Base-by-base conservation (phyloP, 805 yeast species). In the Diddensiella transvaalensis region DNA sequence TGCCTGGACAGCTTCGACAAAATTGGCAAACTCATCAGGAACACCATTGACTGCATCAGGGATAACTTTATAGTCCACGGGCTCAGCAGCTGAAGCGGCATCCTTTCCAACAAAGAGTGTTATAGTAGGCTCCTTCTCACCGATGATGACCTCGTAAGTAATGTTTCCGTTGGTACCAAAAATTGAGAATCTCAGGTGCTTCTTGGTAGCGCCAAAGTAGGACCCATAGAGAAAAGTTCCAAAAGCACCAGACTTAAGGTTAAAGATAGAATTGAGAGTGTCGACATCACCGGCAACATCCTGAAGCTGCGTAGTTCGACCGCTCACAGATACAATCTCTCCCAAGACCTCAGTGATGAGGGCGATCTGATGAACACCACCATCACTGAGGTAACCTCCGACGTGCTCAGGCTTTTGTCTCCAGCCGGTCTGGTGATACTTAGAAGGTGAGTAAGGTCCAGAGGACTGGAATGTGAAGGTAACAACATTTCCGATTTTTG, bases 321-420 rank as follows among this genome's bases (percentile, higher is more conserved):
- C 96, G 47, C 87, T 77, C 33, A 90, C 80, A 4, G 82, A 66
- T 42, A 76, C 79, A 13, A 88, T 83, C 21, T 74, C 72, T 46
- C 98, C 97, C 47, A 91, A 72, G 17, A 88, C 80, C 51, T 80
- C 87, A 5, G 96, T 88, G 55, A 90, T 75, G 33, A 88, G 70
- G 2, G 96, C 96, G 65, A 90, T 71, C 67, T 90, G 97, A 68
- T 91, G 98, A 21, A 91, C 98, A 64, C 97, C 98, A 61, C 96
- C 97, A 61, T 91, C 98, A 50, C 91, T 83, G 59, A 91, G 72
- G 68, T 74, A 90, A 0, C 97, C 97, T 47, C 98, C 98, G 56
- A 89, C 78, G 64, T 91, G 97, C 66, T 87, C 83, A 26, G 98
- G 97, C 42, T 82, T 74, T 63, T 77, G 79, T 75, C 97, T 83